These are phyloP conservation scores for Microglena sp. DNA, from an alignment of 139 green algal species.

Conservation along the genomic window DNA sequence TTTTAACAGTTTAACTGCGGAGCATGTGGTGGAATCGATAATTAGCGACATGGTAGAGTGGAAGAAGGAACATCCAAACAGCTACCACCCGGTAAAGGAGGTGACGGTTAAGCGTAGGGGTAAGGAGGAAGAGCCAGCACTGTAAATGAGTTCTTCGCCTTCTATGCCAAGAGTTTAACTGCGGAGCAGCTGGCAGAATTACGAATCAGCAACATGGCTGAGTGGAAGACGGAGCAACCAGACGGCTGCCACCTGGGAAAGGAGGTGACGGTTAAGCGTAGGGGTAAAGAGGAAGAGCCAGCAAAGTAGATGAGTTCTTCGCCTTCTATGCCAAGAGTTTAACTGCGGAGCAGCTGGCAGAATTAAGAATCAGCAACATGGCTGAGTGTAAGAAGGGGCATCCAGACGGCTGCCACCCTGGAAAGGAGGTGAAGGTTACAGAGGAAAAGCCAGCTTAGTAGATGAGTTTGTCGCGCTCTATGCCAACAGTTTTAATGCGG, in stretches of 20 bases:
- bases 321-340: slow-evolving; percentile 10
- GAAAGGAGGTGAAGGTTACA: background rate
- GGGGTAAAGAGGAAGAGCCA: background rate
- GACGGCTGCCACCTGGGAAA: slow-evolving; percentile 7
- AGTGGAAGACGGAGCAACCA: slow-evolving; percentile 17
- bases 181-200: slow-evolving; percentile 32
- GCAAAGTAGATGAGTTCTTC: background rate
- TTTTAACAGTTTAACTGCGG: slow-evolving; percentile 37
- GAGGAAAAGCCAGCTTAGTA: background rate
- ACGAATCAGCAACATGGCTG: slow-evolving; percentile 16
- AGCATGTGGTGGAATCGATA: slow-evolving; percentile 20
- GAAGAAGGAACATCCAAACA: background rate
- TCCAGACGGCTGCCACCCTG: slow-evolving; percentile 5
- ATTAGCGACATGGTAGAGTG: background rate
- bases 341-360: slow-evolving; percentile 36
- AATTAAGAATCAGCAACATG: slow-evolving; percentile 20
- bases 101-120: background rate
- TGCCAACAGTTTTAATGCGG: slow-evolving; percentile 21
- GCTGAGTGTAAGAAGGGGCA: slow-evolving; percentile 13
- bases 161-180: slow-evolving; percentile 19
- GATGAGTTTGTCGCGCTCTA: background rate
- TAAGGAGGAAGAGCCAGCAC: background rate
- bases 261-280: background rate
- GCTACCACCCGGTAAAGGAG: no score
- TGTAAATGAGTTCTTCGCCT: background rate